phyloP scores from a whole-genome alignment of 192 early-diverging fungal species.

The Coemansia interrupta region DNA sequence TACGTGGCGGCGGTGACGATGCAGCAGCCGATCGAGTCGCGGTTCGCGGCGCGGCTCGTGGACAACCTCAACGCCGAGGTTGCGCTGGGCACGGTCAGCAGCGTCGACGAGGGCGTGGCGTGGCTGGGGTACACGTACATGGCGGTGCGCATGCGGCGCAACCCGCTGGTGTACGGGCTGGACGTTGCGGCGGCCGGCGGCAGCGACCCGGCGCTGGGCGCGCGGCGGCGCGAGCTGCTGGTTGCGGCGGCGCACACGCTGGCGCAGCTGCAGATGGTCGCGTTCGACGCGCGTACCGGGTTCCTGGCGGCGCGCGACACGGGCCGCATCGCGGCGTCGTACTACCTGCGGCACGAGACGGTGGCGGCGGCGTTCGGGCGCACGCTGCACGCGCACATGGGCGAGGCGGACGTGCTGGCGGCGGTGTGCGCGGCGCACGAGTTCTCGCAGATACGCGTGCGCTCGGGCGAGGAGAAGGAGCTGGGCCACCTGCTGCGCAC shows the following conservation, averaged over 20 bases:
- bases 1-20: conserved; percentile 93
- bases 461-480: conserved; percentile 85
- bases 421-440: conserved; percentile 88
- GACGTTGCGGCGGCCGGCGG: conserved; percentile 49
- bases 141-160: conserved; percentile 92
- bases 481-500: conserved; percentile 64
- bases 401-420: conserved; percentile 87
- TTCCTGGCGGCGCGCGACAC: conserved; percentile 86
- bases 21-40: conserved; percentile 95
- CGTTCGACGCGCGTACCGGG: conserved; percentile 77
- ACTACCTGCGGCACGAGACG: conserved; percentile 84
- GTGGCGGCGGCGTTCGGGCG: conserved; percentile 89
- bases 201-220: conserved; percentile 73
- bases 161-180: conserved; percentile 92
- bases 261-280: conserved; percentile 88
- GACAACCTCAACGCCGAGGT: conserved; percentile 99
- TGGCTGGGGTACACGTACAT: conserved; percentile 99
- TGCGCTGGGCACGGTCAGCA: conserved; percentile 91
- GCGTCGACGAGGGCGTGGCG: conserved; percentile 86
- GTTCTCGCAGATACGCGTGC: conserved; percentile 90
- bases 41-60: conserved; percentile 76
- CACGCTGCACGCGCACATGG: conserved; percentile 82
- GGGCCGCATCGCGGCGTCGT: conserved; percentile 88
- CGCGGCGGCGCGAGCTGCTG: conserved; percentile 80
- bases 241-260: conserved; percentile 69